Percentiles rank a stretch among this genome's conserved stretches.
phyloP scores from a whole-genome alignment of 495 filamentous ascomycete species.

The Trichoderma orchidacearum region DNA sequence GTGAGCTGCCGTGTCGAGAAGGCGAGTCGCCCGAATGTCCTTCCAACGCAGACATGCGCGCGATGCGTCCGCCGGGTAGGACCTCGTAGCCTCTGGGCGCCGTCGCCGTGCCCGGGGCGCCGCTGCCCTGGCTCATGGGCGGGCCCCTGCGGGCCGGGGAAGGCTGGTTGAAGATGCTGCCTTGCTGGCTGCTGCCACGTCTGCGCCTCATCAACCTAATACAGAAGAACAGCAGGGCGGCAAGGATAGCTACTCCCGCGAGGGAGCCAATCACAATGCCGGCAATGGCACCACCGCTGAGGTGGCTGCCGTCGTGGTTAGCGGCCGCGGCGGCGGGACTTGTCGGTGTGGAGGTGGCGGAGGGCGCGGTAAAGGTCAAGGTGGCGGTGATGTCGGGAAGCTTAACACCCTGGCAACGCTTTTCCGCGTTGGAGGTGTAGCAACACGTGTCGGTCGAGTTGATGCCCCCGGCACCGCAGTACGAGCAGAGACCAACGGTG shows the following conservation, averaged over 20 bases:
- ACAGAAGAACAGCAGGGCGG: conserved; percentile 45
- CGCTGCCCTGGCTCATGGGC: conserved; percentile 16
- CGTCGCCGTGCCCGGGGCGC: too few relatives aligned
- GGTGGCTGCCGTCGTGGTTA: conserved; percentile 18
- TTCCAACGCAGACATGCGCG: conserved; percentile 91
- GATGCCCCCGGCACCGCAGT: conserved; percentile 66
- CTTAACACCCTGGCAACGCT: conserved; percentile 54
- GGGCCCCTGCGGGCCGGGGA: conserved; percentile 54
- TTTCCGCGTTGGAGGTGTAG: conserved; percentile 58
- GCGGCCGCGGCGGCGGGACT: neutral
- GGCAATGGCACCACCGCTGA: conserved; percentile 78
- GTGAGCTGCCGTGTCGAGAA: conserved; percentile 23
- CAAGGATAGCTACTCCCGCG: conserved; percentile 52
- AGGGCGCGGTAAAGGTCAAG: conserved; percentile 48
- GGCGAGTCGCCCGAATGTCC: conserved; percentile 47
- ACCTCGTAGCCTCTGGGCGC: conserved; percentile 52
- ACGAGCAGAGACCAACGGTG: conserved; percentile 72
- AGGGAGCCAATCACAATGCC: conserved; percentile 80
- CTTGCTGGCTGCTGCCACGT: conserved; percentile 38
- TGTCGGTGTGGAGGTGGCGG: conserved; percentile 28
- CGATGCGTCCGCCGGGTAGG: conserved; percentile 77
- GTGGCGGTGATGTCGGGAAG: conserved; percentile 63
- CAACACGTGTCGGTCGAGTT: conserved; percentile 96
- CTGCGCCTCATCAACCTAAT: conserved; percentile 46
- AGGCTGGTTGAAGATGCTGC: conserved; percentile 72